Conservation (phyloP, 805 yeast species). For the Jamesozyma piceae region DNA sequence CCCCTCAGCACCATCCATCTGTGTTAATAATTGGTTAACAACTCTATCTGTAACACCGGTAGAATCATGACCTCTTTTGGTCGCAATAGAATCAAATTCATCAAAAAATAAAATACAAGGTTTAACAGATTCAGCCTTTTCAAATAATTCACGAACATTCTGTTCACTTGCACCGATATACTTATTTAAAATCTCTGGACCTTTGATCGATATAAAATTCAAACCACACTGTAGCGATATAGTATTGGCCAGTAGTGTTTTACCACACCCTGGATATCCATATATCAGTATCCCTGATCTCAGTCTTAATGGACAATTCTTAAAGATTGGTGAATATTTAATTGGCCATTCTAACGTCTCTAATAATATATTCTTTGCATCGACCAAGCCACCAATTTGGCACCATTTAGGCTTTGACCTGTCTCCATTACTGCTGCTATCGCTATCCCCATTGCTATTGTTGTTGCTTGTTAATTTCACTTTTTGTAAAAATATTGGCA, state of each 20-base stretch:
- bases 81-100: constrained; percentile 95
- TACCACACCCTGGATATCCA: constrained; percentile 98
- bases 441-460: background rate
- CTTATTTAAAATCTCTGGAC: constrained; percentile 90
- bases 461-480: constrained; percentile 67
- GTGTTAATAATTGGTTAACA: constrained; percentile 92
- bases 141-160: constrained; percentile 84
- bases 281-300: constrained; percentile 85
- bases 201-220: constrained; percentile 86
- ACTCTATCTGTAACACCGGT: constrained; percentile 97
- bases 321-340: constrained; percentile 89
- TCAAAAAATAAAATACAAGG: constrained; percentile 91
- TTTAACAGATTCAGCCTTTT: constrained; percentile 87
- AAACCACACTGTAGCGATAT: constrained; percentile 90
- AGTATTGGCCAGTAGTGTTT: constrained; percentile 85
- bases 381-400: constrained; percentile 80
- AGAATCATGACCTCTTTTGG: constrained; percentile 94
- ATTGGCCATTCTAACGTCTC: constrained; percentile 98
- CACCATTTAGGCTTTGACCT: constrained; percentile 50
- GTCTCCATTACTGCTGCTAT: constrained; percentile 24
- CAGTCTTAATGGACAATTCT: constrained; percentile 73
- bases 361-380: constrained; percentile 63
- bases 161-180: constrained; percentile 97
- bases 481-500: constrained; percentile 77
- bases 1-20: constrained; percentile 99